Percentiles rank a stretch among this genome's conserved stretches.
Evolutionary conservation across 169 alveolate genomes (phyloP).

Genomic region (Plasmodium coatneyi): DNA sequence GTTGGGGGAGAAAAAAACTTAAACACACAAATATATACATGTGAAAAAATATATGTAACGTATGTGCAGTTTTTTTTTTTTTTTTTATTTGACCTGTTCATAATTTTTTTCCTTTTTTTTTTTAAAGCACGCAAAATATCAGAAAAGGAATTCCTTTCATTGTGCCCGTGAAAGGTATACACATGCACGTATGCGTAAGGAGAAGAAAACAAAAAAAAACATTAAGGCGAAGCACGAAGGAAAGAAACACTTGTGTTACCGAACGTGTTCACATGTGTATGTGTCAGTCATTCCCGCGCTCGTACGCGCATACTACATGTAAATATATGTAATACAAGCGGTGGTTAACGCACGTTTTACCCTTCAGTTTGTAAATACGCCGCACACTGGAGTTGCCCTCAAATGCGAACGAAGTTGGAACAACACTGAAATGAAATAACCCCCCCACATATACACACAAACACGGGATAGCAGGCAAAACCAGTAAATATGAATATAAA

Average conservation of each 20-base stretch:
- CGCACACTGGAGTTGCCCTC: background rate
- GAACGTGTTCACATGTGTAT: background rate
- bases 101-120: conserved; percentile 17
- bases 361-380: background rate
- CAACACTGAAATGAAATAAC: background rate
- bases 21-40: background rate
- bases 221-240: background rate
- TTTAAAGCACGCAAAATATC: background rate
- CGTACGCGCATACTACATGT: background rate
- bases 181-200: background rate
- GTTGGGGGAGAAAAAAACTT: background rate
- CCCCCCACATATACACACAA: background rate
- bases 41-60: background rate
- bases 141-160: background rate
- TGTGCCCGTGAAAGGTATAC: background rate
- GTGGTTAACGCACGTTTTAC: background rate
- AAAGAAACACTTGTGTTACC: background rate
- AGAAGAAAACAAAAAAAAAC: background rate
- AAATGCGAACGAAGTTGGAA: background rate
- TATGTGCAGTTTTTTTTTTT: background rate
- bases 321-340: background rate
- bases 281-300: background rate
- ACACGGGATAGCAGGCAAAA: background rate
- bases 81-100: conserved; percentile 1
- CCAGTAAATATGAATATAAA: conserved; percentile 11